Evolutionary conservation across 352 stramenopile genomes (phyloP), one percentile per base, ranked within the genome.

Genomic region (Globisporangium mamillatum): DNA sequence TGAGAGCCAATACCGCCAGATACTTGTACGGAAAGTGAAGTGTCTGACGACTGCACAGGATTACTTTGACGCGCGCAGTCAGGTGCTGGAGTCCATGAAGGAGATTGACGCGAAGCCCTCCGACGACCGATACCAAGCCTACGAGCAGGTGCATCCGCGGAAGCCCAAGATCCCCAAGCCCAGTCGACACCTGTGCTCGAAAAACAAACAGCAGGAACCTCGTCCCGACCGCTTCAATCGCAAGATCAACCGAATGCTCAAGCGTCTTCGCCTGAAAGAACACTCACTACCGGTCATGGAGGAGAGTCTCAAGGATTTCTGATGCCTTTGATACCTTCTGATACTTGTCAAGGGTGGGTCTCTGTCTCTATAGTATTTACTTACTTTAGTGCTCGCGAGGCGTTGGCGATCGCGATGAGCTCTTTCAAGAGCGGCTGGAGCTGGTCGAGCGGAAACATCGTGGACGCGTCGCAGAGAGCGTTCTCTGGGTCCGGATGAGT

Each of bases 201-300:
- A 81, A 67, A 79, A 65, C 2, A 82, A 89, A 38, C 76, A 62
- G 29, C 36, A 62, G n/a, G 56, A 20, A 9, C 29, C 75, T 36
- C 80, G 76, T 20, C 83, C 83, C 0, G 85, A 90, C 29, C 80
- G 84, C 36, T 90, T 95, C 64, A 92, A 90, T 41, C 79, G 86
- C n/a, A 85, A 86, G 67, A 92, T 93, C 62, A 93, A 94, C 63
- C 84, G 86, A 29, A 79, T 91, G 75, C 80, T 95, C 56, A 81
- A 76, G 65, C 88, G 86, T 18, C 80, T 94, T 32, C 87, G 84
- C 71, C 72, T 75, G 18, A 78, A 92, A 41, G 82, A 94, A n/a
- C 74, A 93, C 41, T 72, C 78, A 18, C 56, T 94, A 7, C 79
- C 80, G 16, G 72, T 92, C 25, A 75, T 95, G 25, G 84, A 94